Evolutionary conservation across 192 early-diverging fungal genomes (phyloP).

Genomic region (Coemansia sp.): DNA sequence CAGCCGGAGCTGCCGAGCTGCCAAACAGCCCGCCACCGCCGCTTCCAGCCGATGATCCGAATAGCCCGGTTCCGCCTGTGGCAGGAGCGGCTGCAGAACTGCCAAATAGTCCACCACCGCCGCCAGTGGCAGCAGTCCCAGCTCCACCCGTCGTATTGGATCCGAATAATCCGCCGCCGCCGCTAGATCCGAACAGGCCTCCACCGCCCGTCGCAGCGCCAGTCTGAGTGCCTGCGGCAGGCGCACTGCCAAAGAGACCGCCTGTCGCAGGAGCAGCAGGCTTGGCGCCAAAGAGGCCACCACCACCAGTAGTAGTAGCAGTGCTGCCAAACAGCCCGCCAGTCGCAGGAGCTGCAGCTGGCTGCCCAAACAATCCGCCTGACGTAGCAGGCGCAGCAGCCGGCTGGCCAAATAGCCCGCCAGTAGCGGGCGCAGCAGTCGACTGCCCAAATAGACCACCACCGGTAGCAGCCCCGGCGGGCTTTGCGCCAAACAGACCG

Average conservation of each 20-base stretch:
- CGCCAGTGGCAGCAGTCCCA: slow-evolving; percentile 24
- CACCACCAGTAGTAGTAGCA: slow-evolving; percentile 17
- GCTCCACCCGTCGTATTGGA: slow-evolving; percentile 19
- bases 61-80: slow-evolving; percentile 22
- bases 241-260: slow-evolving; percentile 16
- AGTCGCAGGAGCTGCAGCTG: slow-evolving; percentile 9
- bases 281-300: slow-evolving; percentile 42
- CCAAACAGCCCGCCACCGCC: slow-evolving; percentile 17
- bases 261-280: neutral
- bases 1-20: neutral
- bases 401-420: slow-evolving; percentile 34
- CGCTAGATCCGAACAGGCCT: slow-evolving; percentile 11
- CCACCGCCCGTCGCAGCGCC: slow-evolving; percentile 5
- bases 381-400: slow-evolving; percentile 9
- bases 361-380: slow-evolving; percentile 37
- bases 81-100: slow-evolving; percentile 16
- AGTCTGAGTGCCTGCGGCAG: slow-evolving; percentile 17
- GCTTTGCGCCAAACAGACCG: slow-evolving; percentile 40
- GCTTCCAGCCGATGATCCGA: slow-evolving; percentile 10
- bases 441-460: slow-evolving; percentile 24
- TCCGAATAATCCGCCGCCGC: slow-evolving; percentile 13
- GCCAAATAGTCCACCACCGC: slow-evolving; percentile 21
- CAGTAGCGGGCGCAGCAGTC: slow-evolving; percentile 8
- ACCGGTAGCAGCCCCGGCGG: too few relatives aligned
- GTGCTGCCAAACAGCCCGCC: slow-evolving; percentile 29